A percentile compares a stretch with the other conserved stretches of the same genome.
Evolutionary conservation across 768 basidiomycete species (phyloP).

Genomic region (Lenzites betulinus): DNA sequence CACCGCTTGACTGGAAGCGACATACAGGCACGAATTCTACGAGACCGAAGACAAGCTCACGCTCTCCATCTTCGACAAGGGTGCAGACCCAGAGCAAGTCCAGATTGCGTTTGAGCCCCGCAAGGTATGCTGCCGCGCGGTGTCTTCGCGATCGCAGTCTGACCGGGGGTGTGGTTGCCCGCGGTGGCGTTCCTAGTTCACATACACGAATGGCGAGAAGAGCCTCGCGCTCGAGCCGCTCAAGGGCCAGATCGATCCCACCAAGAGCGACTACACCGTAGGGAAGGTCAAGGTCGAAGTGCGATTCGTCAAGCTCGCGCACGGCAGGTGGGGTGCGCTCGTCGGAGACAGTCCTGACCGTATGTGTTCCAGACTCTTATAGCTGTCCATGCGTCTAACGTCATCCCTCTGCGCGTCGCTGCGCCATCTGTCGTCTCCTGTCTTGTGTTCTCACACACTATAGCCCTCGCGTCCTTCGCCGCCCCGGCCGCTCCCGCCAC

Average conservation of each 20-base stretch:
- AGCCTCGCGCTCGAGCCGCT: constrained; percentile 75
- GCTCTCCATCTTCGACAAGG: constrained; percentile 77
- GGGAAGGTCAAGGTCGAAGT: constrained; percentile 91
- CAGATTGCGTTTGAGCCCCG: constrained; percentile 64
- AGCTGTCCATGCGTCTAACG: constrained; percentile 13
- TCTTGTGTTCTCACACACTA: background rate
- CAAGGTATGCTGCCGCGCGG: constrained; percentile 44
- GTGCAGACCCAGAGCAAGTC: constrained; percentile 66
- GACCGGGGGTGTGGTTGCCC: background rate
- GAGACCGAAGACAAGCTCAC: constrained; percentile 78
- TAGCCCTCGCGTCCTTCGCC: constrained; percentile 32
- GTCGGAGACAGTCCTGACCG: constrained; percentile 77
- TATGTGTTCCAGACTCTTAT: constrained; percentile 46
- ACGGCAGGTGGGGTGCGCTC: constrained; percentile 74
- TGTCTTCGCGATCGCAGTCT: background rate
- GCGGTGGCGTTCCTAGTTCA: constrained; percentile 42
- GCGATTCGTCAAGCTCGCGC: constrained; percentile 64
- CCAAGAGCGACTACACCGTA: constrained; percentile 62
- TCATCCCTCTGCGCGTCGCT: background rate
- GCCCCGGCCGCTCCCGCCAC: constrained; percentile 38
- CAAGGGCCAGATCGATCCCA: constrained; percentile 75
- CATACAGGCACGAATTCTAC: constrained; percentile 78
- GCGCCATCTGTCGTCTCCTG: background rate
- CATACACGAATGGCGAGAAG: constrained; percentile 71
- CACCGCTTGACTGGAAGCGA: background rate